Evolutionary conservation across 768 basidiomycete genomes (phyloP), one percentile per base, ranked within the genome.

Genomic region (Heimioporus sp.): DNA sequence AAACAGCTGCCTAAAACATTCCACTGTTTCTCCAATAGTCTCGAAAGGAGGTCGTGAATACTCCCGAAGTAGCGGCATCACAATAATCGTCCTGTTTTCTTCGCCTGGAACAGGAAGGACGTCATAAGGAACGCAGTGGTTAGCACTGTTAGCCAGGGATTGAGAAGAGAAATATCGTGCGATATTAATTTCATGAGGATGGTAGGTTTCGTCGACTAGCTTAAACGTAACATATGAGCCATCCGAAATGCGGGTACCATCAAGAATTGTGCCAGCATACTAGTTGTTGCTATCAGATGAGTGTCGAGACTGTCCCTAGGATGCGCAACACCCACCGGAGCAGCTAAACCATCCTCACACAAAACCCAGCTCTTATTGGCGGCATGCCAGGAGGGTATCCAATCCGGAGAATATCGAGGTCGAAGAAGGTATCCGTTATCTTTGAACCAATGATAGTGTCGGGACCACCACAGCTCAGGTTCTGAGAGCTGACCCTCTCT

Each of bases 181-280:
- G 32, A 77, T 72, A 1, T 65, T 54, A 11, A 65, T 46, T 35
- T 78, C 75, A 0, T 62, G 13, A 16, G 69, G 60, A 43, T 63
- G 56, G 37, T 38, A 1, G 11, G 28, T 5, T 40, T 11, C 2
- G 24, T 56, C 20, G 40, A 70, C 28, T 16, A 53, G 31, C 47
- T 76, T 76, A 28, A 78, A 50, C 1, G 46, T 30, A 13, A 76
- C 68, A 10, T 30, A 59, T 1, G 9, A 32, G 5, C 64, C 65
- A 49, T 76, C 72, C 9, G 36, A 48, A 9, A 56, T 6, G 1
- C 72, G 65, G 1, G 49, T 50, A 21, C 10, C 74, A 53, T 74
- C 74, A 12, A 70, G 53, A 6, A 28, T 28, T 6, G 4, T 28
- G 24, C 5, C 24, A 6, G 24, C 24, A 28, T 28, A 28, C 24